Percentiles rank a stretch among this genome's conserved stretches.
phyloP scores from a whole-genome alignment of 306 rosid species.

The Casuarina equisetifolia region DNA sequence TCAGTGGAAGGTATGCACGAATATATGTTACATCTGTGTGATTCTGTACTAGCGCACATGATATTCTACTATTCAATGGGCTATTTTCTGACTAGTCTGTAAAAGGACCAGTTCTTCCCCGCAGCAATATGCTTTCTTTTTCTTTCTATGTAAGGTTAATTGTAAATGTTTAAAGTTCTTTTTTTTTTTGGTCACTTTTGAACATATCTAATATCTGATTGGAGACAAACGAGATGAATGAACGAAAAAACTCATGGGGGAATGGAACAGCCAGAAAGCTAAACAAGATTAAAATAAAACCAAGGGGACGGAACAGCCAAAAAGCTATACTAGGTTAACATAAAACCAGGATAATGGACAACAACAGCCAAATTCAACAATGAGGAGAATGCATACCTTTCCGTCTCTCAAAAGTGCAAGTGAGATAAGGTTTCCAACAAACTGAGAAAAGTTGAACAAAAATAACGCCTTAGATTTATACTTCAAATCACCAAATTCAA shows the following conservation, averaged over 20 bases:
- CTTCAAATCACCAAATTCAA: slow-evolving; percentile 1
- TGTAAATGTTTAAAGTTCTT: not conserved
- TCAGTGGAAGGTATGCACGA: not conserved
- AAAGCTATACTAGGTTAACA: not conserved
- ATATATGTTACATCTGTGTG: not conserved
- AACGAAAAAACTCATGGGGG: not conserved
- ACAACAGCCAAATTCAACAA: slow-evolving; percentile 23
- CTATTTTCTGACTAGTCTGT: not conserved
- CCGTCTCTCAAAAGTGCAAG: slow-evolving; percentile 66
- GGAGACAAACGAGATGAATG: not conserved
- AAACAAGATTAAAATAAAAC: not conserved
- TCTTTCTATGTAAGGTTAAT: not conserved
- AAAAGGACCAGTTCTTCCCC: not conserved
- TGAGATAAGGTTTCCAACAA: slow-evolving; percentile 85
- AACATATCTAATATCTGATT: not conserved
- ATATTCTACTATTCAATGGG: not conserved
- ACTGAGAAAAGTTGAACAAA: slow-evolving; percentile 42
- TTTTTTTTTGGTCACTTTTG: not conserved
- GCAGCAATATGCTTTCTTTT: no score
- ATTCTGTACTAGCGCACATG: not conserved
- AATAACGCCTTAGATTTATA: slow-evolving; percentile 7
- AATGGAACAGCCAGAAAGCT: not conserved
- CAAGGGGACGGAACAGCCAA: not conserved
- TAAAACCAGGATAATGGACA: not conserved
- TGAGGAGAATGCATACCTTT: slow-evolving; percentile 45